These are phyloP conservation scores for Backusella parvicylindrica DNA, from an alignment of 192 early-diverging fungal species.

Conservation along the genomic window DNA sequence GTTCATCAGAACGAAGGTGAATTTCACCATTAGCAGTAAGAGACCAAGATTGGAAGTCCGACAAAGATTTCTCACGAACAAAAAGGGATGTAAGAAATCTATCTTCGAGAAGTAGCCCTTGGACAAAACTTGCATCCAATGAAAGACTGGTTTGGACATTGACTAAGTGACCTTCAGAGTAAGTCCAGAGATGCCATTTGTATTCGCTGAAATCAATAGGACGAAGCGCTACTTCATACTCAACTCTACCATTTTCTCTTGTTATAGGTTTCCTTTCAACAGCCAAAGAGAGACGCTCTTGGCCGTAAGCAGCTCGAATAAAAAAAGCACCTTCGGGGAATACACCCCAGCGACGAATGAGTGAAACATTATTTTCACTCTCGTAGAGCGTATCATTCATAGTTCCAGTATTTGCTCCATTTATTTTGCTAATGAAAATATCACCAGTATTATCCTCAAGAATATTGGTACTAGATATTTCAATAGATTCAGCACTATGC, in stretches of 20 bases:
- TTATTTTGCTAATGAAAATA: background rate
- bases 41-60: slow-evolving; percentile 19
- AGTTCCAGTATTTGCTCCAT: background rate
- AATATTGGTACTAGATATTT: background rate
- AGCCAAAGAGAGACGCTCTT: background rate
- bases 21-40: slow-evolving; percentile 21
- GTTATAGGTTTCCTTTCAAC: slow-evolving; percentile 1
- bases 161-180: slow-evolving; percentile 14
- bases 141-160: slow-evolving; percentile 13
- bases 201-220: slow-evolving; percentile 8
- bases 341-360: slow-evolving; percentile 19
- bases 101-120: slow-evolving; percentile 8
- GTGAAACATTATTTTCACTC: background rate
- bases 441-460: background rate
- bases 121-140: background rate
- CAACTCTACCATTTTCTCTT: background rate
- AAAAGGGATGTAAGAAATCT: background rate
- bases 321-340: slow-evolving; percentile 19
- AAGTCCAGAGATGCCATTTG: slow-evolving; percentile 16
- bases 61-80: slow-evolving; percentile 7
- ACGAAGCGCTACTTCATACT: background rate
- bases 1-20: slow-evolving; percentile 1
- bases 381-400: background rate
- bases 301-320: slow-evolving; percentile 5
- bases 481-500: background rate